Evolutionary conservation across 2,329 filamentous ascomycete genomes (phyloP), one percentile per base, ranked within the genome.

Genomic region (Penicillium sp.): DNA sequence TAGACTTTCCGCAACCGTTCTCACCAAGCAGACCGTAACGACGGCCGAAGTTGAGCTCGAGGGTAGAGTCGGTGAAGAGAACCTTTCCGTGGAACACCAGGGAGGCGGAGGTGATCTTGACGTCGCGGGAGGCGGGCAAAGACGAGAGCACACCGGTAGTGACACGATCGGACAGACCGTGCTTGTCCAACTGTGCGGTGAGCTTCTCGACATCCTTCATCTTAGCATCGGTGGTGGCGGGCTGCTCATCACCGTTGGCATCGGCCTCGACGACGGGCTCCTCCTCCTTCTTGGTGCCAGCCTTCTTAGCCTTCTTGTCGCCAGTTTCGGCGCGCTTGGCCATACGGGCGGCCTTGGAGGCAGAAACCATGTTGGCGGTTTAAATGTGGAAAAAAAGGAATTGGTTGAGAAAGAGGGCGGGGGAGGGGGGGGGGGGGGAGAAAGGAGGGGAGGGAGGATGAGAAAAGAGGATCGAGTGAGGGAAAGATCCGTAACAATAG

Each of bases 1-100:
- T 99, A 68, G 91, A 96, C 86, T 99, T 99, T 79, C 95, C 95
- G 81, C 95, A 99, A 69, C 95, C 95, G 90, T 99, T 99, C 87
- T 99, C 95, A 75, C 95, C 95, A 68, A 99, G 84, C 61, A 99
- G 85, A 79, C 95, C 95, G 78, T 99, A 99, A 74, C 95, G 89
- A 74, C 93, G 91, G 69, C 91, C 93, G 78, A 92, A 95, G 78
- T 91, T 94, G 75, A 99, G 86, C 81, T 99, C 96, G 79, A 99
- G 85, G 55, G 89, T 96, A 67, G 91, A 91, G 81, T 99, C 95
- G 77, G 89, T 94, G 82, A 99, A 91, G 64, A 99, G 89, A 70
- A 98, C 95, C 72, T 91, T 92, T 73, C 96, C 95, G 86, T 99
- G 96, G 88, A 99, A 99, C 67, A 97, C 94, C 71, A 99, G 85